Evolutionary conservation across 805 yeast genomes (phyloP), one percentile per base, ranked within the genome.

Genomic region (Saturnispora ahearnii): DNA sequence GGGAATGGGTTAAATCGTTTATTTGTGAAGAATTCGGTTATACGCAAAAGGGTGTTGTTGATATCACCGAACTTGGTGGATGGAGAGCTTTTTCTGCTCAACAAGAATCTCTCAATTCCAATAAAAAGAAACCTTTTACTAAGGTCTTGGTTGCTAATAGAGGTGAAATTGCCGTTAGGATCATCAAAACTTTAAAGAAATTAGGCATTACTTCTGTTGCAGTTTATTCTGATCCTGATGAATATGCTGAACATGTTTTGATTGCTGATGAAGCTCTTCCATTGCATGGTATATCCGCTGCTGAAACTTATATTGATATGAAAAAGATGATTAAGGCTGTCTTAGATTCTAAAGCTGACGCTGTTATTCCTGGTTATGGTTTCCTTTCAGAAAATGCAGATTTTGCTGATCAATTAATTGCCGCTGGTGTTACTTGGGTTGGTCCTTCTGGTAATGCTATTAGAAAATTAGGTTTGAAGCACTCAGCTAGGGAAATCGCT

Each of bases 311-410:
- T 65, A 76, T 91, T 59, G 77, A 84, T 57, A 78, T 84, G 55
- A 95, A 90, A 38, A 89, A 91, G 70, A 85, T 91, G 53, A 74
- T 91, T 41, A 73, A 74, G 34, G 96, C 96, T 8, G 96, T 96
- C 45, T 87, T 86, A 63, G 73, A 76, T 48, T 75, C 95, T 0
- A 82, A 82, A 5, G 87, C 97, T 32, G 87, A 93, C 64, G 98
- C 97, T n/a, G 89, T 91, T 55, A 85, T 93, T 55, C 99, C 99
- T 5, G 99, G 99, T 52, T 91, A 93, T 63, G 99, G 99, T 3
- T 91, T 91, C 74, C 71, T 91, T 38, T 87, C 96, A 15, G 99
- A 91, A 68, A 91, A 91, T 65, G 97, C 98, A 22, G 96, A 87
- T 51, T 91, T 91, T 63, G 86, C 97, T 44, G 96, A 90, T 63